Base-by-base conservation (phyloP, 139 green algal species). In the Nannochloris sp. region DNA sequence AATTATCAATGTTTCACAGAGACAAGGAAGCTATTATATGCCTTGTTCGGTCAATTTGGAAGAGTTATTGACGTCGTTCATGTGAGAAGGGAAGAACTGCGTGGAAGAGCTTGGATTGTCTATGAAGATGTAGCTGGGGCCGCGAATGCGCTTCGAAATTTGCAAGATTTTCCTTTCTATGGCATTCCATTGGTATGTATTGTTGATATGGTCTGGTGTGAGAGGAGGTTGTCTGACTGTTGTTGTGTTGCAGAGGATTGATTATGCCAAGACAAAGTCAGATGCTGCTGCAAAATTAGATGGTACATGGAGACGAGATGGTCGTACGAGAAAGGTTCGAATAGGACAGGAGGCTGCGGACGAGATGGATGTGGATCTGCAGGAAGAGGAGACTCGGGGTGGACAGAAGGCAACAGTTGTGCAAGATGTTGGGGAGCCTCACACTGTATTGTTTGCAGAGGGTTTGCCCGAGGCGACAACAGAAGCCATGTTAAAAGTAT, bases 131-230 rank as follows among this genome's bases (percentile, higher is more conserved):
- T 93, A 3, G 74, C 79, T 1, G 68, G 78, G 7, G 88, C 93
- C 0, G 94, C 88, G 6, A 91, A 89, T 46, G 93, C 93, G 1
- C 64, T 96, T 31, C 78, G 86, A 27, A 77, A 83, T 19, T 95
- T 99, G 89, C 90, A 99, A 64, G 89, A 82, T n/a, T 99, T 99
- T 69, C 91, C 90, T 0, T 99, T 99, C 75, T 98, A 93, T 62
- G 90, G 95, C 44, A 99, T 96, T 75, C 46, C 46, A 25, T 85
- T 98, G 69, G 69, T 76, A 56, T 60, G 68, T 50, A 11, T 14
- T 10, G 8, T 25, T 57, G 49, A 8, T 40, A 40, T 40, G 34
- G 34, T 40, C 1, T 7, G 5, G 8, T 29, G 34, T 59, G 57
- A 4, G 19, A 48, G 7, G 57, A 21, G 51, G 4, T 8, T 58